phyloP scores from a whole-genome alignment of 805 yeast species.

The Ogataea saltuana region DNA sequence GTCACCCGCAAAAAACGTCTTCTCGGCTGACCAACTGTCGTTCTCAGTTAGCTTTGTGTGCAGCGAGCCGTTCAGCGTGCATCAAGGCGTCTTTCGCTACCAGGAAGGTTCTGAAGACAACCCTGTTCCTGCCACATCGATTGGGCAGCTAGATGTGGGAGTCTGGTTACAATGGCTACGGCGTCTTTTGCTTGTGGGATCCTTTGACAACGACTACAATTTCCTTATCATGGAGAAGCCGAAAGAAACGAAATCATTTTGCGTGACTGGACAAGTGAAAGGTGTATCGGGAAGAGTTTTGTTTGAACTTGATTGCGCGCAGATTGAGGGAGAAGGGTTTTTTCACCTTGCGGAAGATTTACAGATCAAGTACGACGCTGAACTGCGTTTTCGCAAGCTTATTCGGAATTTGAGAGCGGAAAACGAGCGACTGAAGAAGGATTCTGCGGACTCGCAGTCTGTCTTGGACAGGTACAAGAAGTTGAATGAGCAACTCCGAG shows the following conservation, averaged over 20 bases:
- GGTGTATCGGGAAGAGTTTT: constrained; percentile 18
- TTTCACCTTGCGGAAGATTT: constrained; percentile 18
- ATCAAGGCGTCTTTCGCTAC: constrained; percentile 6
- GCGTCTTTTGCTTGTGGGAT: constrained; percentile 11
- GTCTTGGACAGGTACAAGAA: constrained; percentile 7
- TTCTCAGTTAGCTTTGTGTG: constrained; percentile 17
- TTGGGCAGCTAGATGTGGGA: constrained; percentile 7
- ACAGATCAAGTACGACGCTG: constrained; percentile 15
- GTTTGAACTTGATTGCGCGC: constrained; percentile 15
- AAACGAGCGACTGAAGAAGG: constrained; percentile 12
- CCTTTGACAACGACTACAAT: constrained; percentile 14
- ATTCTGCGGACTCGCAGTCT: constrained; percentile 8
- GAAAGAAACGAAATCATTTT: constrained; percentile 5
- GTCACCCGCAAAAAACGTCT: background rate
- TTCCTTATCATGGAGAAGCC: constrained; percentile 11
- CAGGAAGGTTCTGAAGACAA: background rate
- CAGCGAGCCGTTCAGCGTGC: constrained; percentile 7
- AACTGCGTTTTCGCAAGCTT: constrained; percentile 12
- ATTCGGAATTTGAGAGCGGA: constrained; percentile 6
- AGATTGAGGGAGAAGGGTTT: constrained; percentile 7
- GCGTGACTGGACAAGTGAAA: constrained; percentile 13
- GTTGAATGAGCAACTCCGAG: constrained; percentile 7
- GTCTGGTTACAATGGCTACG: constrained; percentile 18
- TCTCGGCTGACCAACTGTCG: background rate
- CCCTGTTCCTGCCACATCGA: constrained; percentile 3